Evolutionary conservation across 2,329 filamentous ascomycete genomes (phyloP).

Genomic region (Sporothrix humicola): DNA sequence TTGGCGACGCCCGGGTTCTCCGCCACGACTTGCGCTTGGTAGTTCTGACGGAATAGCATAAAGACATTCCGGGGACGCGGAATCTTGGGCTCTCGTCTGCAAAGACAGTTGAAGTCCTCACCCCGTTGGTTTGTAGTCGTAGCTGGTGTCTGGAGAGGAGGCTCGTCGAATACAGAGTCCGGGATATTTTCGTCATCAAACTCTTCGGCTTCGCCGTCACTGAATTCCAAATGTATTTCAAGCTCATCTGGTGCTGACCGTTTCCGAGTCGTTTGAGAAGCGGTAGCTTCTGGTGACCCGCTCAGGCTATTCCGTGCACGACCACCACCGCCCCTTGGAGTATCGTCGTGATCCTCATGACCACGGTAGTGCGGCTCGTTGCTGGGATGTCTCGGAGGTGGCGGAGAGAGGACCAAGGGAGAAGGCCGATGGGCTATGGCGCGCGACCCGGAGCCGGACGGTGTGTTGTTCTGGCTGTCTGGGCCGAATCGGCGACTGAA

Average conservation of each 20-base stretch:
- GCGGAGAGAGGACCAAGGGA: background rate
- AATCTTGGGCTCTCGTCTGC: background rate
- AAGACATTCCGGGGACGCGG: conserved; percentile 63
- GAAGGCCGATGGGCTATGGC: conserved; percentile 9
- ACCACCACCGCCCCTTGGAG: background rate
- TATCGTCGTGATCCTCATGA: background rate
- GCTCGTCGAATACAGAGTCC: background rate
- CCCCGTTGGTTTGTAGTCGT: background rate
- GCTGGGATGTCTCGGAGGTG: background rate
- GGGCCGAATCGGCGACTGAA: background rate
- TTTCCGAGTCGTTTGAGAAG: background rate
- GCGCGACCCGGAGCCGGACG: background rate
- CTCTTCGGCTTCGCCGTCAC: background rate
- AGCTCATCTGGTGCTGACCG: background rate
- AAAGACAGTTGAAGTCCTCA: background rate
- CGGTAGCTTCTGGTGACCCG: background rate
- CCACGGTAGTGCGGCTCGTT: background rate
- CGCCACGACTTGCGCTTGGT: conserved; percentile 80
- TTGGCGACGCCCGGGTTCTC: conserved; percentile 90
- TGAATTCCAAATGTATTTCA: background rate
- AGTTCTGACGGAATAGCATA: conserved; percentile 94
- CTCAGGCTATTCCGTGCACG: background rate
- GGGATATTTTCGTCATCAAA: background rate
- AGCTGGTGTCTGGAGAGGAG: background rate
- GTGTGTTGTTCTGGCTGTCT: background rate